Evolutionary conservation across 2,329 filamentous ascomycete genomes (phyloP), one percentile per base, ranked within the genome.

Genomic region (Apiospora malaysiana): DNA sequence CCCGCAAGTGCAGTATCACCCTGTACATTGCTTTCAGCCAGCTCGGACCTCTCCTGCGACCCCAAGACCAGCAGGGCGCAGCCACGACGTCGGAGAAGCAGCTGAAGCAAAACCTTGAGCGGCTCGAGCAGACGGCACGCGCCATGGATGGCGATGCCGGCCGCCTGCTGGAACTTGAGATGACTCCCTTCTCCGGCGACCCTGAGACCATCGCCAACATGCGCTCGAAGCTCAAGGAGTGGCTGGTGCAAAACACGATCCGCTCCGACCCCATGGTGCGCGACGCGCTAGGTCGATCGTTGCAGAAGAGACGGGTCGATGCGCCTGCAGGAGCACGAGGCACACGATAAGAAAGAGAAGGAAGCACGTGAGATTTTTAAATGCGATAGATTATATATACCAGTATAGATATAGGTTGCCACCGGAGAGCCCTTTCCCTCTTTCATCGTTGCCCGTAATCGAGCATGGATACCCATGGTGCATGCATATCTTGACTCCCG

Each of bases 191-290:
- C 81, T 89, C 86, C 68, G 91, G 91, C n/a, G 92, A 97, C 77
- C 83, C 87, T 46, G 87, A 88, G 72, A 86, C 85, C n/a, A 83
- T 92, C 66, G 85, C 85, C 63, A 90, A 89, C 71, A 82, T 97
- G 77, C 88, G 90, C 73, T 87, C 87, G 51, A 93, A 92, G 76
- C 88, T 98, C 82, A 93, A 91, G 81, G 93, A 96, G 77, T 97
- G 94, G 88, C 84, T 98, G 75, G 90, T 98, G 68, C 91, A 97
- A 80, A 97, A 97, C 78, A 95, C 91, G 18, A 92, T 97, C 72
- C 88, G 90, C 74, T 90, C 88, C 66, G 93, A 95, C 81, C 91
- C 91, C 0, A 93, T 95, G 82, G 95, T 98, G 10, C 88, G 91
- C 75, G 91, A 94, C 80, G 94, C 94, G 0, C 86, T 97, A 75